Evolutionary conservation across 495 filamentous ascomycete genomes (phyloP).

Genomic region (Aspergillus avenaceus): DNA sequence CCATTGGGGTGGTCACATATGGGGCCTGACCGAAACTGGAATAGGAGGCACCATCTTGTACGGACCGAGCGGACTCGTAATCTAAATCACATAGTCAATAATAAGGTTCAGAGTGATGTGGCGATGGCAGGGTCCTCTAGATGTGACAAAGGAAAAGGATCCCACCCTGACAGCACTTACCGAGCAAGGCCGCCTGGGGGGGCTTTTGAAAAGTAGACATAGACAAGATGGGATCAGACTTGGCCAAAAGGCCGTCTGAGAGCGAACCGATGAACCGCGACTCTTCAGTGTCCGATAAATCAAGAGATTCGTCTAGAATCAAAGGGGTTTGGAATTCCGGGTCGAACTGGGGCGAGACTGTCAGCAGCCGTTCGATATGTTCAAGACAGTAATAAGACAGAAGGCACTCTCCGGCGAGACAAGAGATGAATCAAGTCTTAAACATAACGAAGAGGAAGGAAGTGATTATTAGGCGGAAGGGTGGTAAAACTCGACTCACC

Average conservation of each 20-base stretch:
- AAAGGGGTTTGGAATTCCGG: slow-evolving; percentile 49
- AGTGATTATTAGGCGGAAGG: slow-evolving; percentile 21
- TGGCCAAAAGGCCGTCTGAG: slow-evolving; percentile 49
- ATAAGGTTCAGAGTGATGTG: not conserved
- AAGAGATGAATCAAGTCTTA: slow-evolving; percentile 13
- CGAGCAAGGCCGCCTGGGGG: slow-evolving; percentile 34
- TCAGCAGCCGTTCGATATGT: slow-evolving; percentile 19
- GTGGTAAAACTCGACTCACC: slow-evolving; percentile 37
- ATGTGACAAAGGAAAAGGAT: not conserved
- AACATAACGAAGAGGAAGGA: slow-evolving; percentile 6
- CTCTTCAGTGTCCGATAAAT: slow-evolving; percentile 48
- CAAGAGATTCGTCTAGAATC: slow-evolving; percentile 51
- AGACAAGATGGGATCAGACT: slow-evolving; percentile 50
- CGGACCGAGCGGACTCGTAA: slow-evolving; percentile 39
- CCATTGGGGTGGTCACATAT: slow-evolving; percentile 41
- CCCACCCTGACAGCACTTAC: slow-evolving; percentile 25
- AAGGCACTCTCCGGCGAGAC: not conserved
- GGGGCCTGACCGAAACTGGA: slow-evolving; percentile 39
- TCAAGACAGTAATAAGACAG: slow-evolving; percentile 5
- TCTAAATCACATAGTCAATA: slow-evolving; percentile 24
- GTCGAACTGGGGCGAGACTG: slow-evolving; percentile 30
- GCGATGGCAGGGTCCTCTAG: not conserved
- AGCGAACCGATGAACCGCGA: slow-evolving; percentile 42
- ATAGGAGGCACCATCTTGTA: slow-evolving; percentile 44
- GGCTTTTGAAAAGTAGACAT: slow-evolving; percentile 51